phyloP scores from a whole-genome alignment of 1,284 basidiomycete genomes.

The Marasmius tenuissimus region DNA sequence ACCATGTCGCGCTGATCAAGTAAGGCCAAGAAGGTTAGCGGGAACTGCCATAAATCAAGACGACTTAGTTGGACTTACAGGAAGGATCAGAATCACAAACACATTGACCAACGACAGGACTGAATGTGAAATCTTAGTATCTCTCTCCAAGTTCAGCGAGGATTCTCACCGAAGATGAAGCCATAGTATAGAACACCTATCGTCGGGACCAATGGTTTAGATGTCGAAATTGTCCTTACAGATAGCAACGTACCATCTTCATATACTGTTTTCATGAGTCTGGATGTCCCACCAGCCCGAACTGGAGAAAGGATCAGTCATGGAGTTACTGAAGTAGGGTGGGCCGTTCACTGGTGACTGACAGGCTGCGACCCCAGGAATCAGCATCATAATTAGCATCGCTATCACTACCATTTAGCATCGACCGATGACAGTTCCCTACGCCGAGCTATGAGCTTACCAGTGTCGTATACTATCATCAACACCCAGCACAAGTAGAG shows the following conservation, averaged over 20 bases:
- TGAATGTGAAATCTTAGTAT: neutral
- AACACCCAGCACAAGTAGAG: neutral
- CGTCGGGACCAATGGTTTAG: no score
- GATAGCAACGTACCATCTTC: neutral
- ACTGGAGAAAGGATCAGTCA: neutral
- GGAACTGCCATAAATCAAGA: neutral
- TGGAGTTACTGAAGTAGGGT: neutral
- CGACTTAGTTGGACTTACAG: neutral
- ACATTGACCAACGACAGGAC: neutral
- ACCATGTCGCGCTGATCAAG: neutral
- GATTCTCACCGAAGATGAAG: neutral
- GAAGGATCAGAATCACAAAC: neutral
- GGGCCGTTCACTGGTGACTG: neutral
- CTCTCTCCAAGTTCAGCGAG: neutral
- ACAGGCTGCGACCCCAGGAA: constrained; percentile 1
- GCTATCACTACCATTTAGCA: neutral
- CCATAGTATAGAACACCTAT: neutral
- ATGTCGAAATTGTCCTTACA: no score
- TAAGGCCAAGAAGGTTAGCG: neutral
- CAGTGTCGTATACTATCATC: neutral
- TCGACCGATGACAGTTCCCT: neutral
- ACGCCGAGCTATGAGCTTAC: neutral
- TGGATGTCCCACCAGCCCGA: neutral
- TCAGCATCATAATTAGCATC: neutral
- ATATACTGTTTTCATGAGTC: neutral